Evolutionary conservation across 768 basidiomycete genomes (phyloP), one percentile per base, ranked within the genome.

Genomic region (Suillus alpinus): DNA sequence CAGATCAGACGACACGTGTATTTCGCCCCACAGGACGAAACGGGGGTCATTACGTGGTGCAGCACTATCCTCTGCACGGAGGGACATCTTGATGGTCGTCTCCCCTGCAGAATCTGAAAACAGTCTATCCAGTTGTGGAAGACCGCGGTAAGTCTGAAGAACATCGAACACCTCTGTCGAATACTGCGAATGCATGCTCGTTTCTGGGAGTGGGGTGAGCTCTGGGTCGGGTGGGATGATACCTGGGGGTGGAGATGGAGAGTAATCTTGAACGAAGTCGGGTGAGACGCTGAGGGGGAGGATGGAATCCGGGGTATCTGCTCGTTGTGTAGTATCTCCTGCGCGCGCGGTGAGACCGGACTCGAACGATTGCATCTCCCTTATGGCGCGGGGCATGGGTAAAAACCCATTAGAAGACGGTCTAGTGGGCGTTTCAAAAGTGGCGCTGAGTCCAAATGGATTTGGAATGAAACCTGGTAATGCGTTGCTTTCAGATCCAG

Each of bases 11-110:
- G 72, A 72, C 4, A 70, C 60, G 26, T 76, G 66, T 14, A 80
- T 75, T 65, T 87, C 85, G 31, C 92, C 94, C 94, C 94, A 97
- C 8, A 96, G 86, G 40, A 94, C 92, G 69, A 95, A 95, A 0
- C 94, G 84, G 16, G 94, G 93, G 66, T 97, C 94, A 64, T 95
- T 89, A 14, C 87, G 83, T 7, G 92, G 92, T 1, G 88, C 83
- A 14, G 87, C 86, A 32, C 81, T 84, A 59, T 88, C 84, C 39
- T 90, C 87, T 0, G 83, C 71, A 29, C 83, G 80, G 14, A 91
- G 71, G 1, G 88, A 89, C 69, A 94, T 77, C 70, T 84, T 87
- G 73, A 91, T 87, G 32, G 91, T 88, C 2, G 86, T 85, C 36
- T 86, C 85, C 47, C 83, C 83, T 10, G 79, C 78, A 6, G 80